A percentile compares a stretch with the other conserved stretches of the same genome.
These are phyloP conservation scores for Cryptococcus deneoformans DNA, from an alignment of 1,284 basidiomycete species.

Conservation along the genomic window DNA sequence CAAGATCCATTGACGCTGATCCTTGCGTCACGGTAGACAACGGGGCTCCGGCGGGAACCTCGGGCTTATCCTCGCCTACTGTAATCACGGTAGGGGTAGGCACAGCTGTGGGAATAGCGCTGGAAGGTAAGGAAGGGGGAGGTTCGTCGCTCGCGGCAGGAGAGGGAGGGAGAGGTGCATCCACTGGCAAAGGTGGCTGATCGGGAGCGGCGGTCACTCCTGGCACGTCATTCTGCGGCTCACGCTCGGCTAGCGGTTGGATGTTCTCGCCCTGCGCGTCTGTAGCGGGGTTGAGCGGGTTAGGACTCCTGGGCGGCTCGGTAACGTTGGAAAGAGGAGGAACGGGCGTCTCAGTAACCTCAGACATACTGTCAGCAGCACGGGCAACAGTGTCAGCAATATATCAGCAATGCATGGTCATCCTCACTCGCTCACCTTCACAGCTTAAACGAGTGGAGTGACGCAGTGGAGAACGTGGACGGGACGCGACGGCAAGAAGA, in stretches of 20 bases:
- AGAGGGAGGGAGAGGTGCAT: conserved; percentile 30
- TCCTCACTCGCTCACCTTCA: too few relatives aligned
- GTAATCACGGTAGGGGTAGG: conserved; percentile 34
- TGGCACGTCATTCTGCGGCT: background rate
- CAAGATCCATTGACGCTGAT: conserved; percentile 1
- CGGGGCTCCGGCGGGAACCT: conserved; percentile 4
- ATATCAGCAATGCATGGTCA: too few relatives aligned
- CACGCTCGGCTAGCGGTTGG: background rate
- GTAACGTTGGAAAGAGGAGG: background rate
- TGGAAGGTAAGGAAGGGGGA: conserved; percentile 20
- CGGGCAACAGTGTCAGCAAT: too few relatives aligned
- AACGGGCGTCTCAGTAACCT: too few relatives aligned
- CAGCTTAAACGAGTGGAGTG: too few relatives aligned
- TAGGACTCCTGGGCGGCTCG: conserved; percentile 35
- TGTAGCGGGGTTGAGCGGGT: conserved; percentile 23
- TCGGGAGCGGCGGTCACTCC: background rate
- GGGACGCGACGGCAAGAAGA: too few relatives aligned
- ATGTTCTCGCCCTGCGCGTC: conserved; percentile 2
- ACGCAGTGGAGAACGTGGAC: too few relatives aligned
- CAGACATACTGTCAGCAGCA: too few relatives aligned
- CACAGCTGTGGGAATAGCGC: conserved; percentile 30
- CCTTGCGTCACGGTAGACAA: conserved; percentile 25
- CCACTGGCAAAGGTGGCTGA: conserved; percentile 25
- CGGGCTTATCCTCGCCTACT: conserved; percentile 12
- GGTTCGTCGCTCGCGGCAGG: conserved; percentile 28